A percentile compares a stretch with the other conserved stretches of the same genome.
These are phyloP conservation scores for Casuarina equisetifolia DNA, from an alignment of 306 rosid species.

Conservation along the genomic window DNA sequence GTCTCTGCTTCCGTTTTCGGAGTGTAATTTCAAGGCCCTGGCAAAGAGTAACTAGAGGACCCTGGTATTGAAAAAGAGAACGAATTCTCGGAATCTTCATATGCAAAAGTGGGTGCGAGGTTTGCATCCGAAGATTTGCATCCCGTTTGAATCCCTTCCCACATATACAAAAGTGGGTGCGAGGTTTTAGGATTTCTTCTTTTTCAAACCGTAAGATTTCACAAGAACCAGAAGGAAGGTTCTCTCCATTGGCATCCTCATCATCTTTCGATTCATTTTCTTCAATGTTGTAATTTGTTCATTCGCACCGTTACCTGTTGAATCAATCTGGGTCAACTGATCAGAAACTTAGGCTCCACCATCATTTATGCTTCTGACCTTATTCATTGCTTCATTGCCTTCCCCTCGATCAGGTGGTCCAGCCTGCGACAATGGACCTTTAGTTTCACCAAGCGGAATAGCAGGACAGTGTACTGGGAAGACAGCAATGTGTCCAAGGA, in stretches of 20 bases:
- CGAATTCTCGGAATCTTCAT: slow-evolving; percentile 68
- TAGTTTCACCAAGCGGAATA: slow-evolving; percentile 66
- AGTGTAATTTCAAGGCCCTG: slow-evolving; percentile 63
- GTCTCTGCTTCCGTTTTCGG: slow-evolving; percentile 62
- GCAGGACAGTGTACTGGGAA: slow-evolving; percentile 99
- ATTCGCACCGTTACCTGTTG: slow-evolving; percentile 39
- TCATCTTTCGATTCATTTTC: slow-evolving; percentile 90
- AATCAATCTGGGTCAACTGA: slow-evolving; percentile 46
- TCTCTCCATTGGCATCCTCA: slow-evolving; percentile 85
- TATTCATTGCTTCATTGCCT: slow-evolving; percentile 43
- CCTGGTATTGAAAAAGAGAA: slow-evolving; percentile 72
- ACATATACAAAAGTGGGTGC: slow-evolving; percentile 93
- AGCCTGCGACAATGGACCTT: slow-evolving; percentile 23
- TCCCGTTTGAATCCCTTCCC: slow-evolving; percentile 99
- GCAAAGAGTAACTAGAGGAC: slow-evolving; percentile 59
- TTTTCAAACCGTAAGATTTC: slow-evolving; percentile 95
- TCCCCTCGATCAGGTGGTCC: slow-evolving; percentile 42
- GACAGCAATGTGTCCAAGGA: slow-evolving; percentile 92
- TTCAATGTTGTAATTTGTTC: slow-evolving; percentile 54
- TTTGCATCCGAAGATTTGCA: slow-evolving; percentile 93
- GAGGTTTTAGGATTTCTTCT: slow-evolving; percentile 98
- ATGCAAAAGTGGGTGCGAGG: no score
- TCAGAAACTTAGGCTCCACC: slow-evolving; percentile 46
- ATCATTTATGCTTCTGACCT: slow-evolving; percentile 30
- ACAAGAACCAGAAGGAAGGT: slow-evolving; percentile 86